Evolutionary conservation across 148 eudicot genomes (phyloP).

Genomic region (Amaranthus cruentus): DNA sequence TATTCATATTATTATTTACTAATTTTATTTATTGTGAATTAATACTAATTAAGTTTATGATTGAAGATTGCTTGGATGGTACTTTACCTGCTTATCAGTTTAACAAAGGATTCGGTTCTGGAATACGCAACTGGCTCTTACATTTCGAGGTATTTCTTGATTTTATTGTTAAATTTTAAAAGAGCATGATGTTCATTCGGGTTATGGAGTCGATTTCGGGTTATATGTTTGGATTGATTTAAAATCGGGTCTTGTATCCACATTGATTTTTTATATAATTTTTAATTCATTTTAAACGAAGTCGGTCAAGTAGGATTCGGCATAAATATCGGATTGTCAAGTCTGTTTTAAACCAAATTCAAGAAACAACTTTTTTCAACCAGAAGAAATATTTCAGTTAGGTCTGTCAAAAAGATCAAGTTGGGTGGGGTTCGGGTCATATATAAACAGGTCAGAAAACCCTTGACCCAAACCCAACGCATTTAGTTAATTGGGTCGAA

Average conservation of each 20-base stretch:
- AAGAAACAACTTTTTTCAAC: too few species aligned
- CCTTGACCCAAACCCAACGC: too few species aligned
- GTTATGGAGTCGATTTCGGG: neutral
- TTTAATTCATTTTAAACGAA: neutral
- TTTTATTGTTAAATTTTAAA: neutral
- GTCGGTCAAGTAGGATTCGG: too few species aligned
- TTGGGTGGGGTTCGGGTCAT: too few species aligned
- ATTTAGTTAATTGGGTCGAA: too few species aligned
- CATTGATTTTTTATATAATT: neutral
- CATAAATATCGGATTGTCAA: too few species aligned
- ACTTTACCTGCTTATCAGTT: slow-evolving; percentile 89
- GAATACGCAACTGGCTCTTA: slow-evolving; percentile 79
- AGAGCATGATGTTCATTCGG: neutral
- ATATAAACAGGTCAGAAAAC: too few species aligned
- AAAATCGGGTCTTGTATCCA: too few species aligned
- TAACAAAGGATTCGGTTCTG: slow-evolving; percentile 78
- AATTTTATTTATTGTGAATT: neutral
- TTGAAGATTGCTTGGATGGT: slow-evolving; percentile 90
- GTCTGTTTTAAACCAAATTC: too few species aligned
- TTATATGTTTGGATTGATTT: neutral
- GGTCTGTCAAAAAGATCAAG: too few species aligned
- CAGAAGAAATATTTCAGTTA: too few species aligned
- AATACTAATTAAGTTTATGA: neutral
- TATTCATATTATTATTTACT: neutral
- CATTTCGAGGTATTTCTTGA: slow-evolving; percentile 71